phyloP scores from a whole-genome alignment of 345 rosid genomes.

The Gossypioides kirkii region DNA sequence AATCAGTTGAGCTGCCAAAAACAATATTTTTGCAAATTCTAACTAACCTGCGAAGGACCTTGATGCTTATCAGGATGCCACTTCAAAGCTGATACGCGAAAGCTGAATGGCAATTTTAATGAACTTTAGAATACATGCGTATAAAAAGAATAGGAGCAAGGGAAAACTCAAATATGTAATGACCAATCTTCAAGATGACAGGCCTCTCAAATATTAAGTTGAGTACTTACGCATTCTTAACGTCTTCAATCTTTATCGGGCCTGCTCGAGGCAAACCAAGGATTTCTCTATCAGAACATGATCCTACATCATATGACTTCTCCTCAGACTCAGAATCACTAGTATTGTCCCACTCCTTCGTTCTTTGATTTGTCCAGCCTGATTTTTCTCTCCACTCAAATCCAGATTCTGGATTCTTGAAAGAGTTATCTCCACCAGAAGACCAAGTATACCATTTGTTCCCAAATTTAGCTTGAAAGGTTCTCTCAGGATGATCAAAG shows the following conservation, averaged over 20 bases:
- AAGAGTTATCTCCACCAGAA: conserved; percentile 22
- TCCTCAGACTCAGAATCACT: conserved; percentile 36
- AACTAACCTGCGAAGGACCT: conserved; percentile 60
- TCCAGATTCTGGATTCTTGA: conserved; percentile 31
- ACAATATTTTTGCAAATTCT: not conserved
- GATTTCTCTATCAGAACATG: conserved; percentile 50
- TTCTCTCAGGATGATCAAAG: conserved; percentile 34
- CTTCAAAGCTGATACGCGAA: conserved; percentile 62
- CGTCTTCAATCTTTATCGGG: conserved; percentile 62
- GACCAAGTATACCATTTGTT: conserved; percentile 52
- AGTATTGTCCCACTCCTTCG: conserved; percentile 34
- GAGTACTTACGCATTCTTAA: conserved; percentile 67
- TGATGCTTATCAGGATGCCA: conserved; percentile 97
- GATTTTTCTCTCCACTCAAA: conserved; percentile 58
- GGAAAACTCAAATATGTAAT: not conserved
- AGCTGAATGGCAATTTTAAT: conserved; percentile 41
- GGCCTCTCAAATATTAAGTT: not conserved
- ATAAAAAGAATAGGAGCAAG: not conserved
- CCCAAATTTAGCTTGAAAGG: conserved; percentile 42
- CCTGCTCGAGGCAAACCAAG: conserved; percentile 67
- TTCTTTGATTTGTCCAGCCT: conserved; percentile 34
- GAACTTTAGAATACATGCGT: not conserved
- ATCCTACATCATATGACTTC: conserved; percentile 36
- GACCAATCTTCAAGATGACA: not conserved
- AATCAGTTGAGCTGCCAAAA: not conserved